These are phyloP conservation scores for Aspergillus fructus DNA, from an alignment of 2,329 filamentous ascomycete genomes.

Conservation along the genomic window DNA sequence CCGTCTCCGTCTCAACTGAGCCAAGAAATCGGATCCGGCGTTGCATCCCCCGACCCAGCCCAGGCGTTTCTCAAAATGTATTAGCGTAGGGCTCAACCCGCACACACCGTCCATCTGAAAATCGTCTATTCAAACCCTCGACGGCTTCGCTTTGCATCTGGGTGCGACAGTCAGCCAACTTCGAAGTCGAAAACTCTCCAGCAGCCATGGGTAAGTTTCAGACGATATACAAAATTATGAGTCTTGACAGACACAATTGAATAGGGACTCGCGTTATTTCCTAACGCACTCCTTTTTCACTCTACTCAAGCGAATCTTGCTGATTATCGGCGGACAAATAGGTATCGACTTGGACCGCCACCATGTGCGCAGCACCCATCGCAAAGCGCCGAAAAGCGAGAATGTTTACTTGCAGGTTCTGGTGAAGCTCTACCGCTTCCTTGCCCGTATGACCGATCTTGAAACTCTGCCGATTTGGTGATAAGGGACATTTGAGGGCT, in stretches of 20 bases:
- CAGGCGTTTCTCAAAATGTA: constrained; percentile 14
- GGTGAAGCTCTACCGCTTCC: constrained; percentile 97
- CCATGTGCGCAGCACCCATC: constrained; percentile 69
- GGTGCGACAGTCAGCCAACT: constrained; percentile 43
- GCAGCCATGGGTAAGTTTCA: constrained; percentile 46
- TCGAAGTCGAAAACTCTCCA: constrained; percentile 39
- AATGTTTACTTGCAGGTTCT: constrained; percentile 97
- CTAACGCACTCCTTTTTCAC: not conserved
- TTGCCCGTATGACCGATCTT: constrained; percentile 66
- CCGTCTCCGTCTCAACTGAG: not conserved
- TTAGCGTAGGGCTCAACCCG: constrained; percentile 48
- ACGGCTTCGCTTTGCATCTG: constrained; percentile 34
- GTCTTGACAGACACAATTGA: not conserved
- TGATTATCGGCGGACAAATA: constrained; percentile 25
- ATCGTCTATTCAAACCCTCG: constrained; percentile 40
- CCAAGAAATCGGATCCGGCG: not conserved
- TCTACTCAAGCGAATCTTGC: constrained; percentile 1
- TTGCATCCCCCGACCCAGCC: not conserved
- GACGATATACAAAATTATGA: not conserved
- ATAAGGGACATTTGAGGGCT: constrained; percentile 6
- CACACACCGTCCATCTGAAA: constrained; percentile 43
- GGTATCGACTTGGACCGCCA: constrained; percentile 61
- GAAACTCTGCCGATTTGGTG: constrained; percentile 3
- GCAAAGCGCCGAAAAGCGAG: constrained; percentile 95
- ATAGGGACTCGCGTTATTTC: not conserved